phyloP scores from a whole-genome alignment of 805 yeast genomes.

The Pichia gijzeniarum region DNA sequence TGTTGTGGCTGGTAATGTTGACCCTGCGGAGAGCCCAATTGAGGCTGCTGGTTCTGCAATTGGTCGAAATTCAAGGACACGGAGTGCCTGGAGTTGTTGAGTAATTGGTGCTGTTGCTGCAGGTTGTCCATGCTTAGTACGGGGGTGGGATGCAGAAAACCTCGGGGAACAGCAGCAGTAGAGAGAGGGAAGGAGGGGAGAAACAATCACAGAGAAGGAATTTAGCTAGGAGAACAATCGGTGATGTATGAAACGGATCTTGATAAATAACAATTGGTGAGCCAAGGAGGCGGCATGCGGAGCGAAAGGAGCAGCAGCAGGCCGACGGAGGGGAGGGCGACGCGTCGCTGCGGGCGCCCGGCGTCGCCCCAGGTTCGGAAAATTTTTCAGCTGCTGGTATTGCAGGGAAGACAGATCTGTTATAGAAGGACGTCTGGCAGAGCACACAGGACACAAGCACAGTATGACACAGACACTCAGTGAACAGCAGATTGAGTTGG shows the following conservation, averaged over 20 bases:
- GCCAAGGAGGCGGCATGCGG: too few relatives aligned
- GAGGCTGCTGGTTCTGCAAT: constrained; percentile 8
- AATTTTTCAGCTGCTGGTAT: neutral
- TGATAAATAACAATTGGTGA: too few relatives aligned
- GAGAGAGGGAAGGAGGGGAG: too few relatives aligned
- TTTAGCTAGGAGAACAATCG: too few relatives aligned
- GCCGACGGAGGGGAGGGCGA: neutral
- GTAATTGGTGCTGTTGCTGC: constrained; percentile 13
- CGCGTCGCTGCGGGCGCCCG: neutral
- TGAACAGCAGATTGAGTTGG: constrained; percentile 31
- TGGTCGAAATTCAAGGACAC: constrained; percentile 12
- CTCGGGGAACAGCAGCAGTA: too few relatives aligned
- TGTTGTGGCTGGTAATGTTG: neutral
- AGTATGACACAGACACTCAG: constrained; percentile 4
- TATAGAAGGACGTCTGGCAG: too few relatives aligned
- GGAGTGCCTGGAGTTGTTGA: constrained; percentile 11
- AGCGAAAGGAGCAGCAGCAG: too few relatives aligned
- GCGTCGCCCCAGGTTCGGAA: too few relatives aligned
- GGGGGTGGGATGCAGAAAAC: too few relatives aligned
- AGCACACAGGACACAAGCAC: neutral
- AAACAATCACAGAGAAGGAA: too few relatives aligned
- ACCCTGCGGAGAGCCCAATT: neutral
- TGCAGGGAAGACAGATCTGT: too few relatives aligned
- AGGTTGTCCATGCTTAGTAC: constrained; percentile 1
- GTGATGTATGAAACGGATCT: too few relatives aligned